Conservation (phyloP, 2,329 filamentous ascomycete genomes). For the Tolypocladium capitatum region DNA sequence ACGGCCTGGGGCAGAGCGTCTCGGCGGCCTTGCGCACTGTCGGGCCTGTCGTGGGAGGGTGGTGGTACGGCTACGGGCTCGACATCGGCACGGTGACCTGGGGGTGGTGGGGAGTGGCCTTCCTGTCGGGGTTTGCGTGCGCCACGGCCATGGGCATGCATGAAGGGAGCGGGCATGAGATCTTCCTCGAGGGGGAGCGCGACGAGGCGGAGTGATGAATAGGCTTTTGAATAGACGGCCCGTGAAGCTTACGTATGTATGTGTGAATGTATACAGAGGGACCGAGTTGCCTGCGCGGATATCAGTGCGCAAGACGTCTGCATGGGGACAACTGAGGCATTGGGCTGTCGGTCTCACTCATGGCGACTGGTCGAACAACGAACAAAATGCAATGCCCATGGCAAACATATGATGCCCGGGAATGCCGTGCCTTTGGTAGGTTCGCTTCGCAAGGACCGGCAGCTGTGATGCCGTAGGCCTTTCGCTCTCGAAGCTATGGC, state of each 20-base stretch:
- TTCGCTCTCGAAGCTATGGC: too few relatives aligned
- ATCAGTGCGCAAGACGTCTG: background rate
- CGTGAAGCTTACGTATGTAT: background rate
- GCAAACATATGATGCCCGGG: too few relatives aligned
- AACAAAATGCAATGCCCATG: too few relatives aligned
- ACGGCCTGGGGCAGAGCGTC: constrained; percentile 43
- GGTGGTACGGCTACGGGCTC: constrained; percentile 45
- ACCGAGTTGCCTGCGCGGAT: background rate
- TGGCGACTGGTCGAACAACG: too few relatives aligned
- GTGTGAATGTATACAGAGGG: background rate
- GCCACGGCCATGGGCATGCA: constrained; percentile 40
- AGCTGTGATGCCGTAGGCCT: too few relatives aligned
- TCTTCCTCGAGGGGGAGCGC: constrained; percentile 46
- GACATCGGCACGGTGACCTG: constrained; percentile 42
- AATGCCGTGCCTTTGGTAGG: too few relatives aligned
- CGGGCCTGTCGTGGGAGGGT: constrained; percentile 45
- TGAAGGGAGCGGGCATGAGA: constrained; percentile 52
- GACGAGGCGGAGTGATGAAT: background rate
- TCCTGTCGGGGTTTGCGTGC: constrained; percentile 34
- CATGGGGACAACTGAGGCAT: background rate
- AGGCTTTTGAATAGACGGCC: background rate
- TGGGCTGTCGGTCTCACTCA: background rate
- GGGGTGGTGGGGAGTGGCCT: constrained; percentile 43
- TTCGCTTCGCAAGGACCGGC: too few relatives aligned
- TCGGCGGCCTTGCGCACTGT: constrained; percentile 45